phyloP scores from a whole-genome alignment of 23 red algal genomes.

The Gracilaria vermiculophylla region DNA sequence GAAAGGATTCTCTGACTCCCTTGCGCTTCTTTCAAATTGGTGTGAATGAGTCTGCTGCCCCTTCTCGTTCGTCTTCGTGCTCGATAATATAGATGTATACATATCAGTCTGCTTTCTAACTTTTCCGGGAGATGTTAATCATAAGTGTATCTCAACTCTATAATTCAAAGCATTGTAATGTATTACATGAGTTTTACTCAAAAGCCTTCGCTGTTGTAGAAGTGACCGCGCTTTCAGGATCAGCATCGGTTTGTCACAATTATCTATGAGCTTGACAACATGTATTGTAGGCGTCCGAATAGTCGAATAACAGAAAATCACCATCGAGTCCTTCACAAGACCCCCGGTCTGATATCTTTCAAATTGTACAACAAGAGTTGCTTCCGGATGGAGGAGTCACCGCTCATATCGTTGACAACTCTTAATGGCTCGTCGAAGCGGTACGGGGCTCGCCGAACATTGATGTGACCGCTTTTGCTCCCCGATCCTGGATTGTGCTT shows the following conservation, averaged over 20 bases:
- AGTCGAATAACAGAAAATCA: background rate
- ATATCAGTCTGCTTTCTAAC: background rate
- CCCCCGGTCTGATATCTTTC: background rate
- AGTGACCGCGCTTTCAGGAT: too few species aligned
- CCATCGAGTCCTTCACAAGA: background rate
- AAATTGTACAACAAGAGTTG: conserved; percentile 62
- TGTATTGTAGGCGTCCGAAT: background rate
- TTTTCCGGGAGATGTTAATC: background rate
- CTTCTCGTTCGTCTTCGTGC: conserved; percentile 26
- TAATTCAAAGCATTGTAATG: background rate
- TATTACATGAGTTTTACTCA: too few species aligned
- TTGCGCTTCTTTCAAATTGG: conserved; percentile 57
- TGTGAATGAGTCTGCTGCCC: conserved; percentile 58
- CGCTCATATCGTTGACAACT: conserved; percentile 67
- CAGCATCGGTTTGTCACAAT: too few species aligned
- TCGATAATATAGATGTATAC: conserved; percentile 21
- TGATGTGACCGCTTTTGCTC: conserved; percentile 35
- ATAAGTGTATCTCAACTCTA: background rate
- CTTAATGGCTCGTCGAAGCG: conserved; percentile 49
- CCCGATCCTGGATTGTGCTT: conserved; percentile 19
- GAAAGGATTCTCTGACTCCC: background rate
- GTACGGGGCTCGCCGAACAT: conserved; percentile 67
- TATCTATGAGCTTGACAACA: background rate
- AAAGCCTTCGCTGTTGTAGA: too few species aligned
- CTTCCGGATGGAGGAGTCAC: conserved; percentile 32